Evolutionary conservation across 202 grass and related monocot genomes (phyloP).

Genomic region (Zoysia matrella): DNA sequence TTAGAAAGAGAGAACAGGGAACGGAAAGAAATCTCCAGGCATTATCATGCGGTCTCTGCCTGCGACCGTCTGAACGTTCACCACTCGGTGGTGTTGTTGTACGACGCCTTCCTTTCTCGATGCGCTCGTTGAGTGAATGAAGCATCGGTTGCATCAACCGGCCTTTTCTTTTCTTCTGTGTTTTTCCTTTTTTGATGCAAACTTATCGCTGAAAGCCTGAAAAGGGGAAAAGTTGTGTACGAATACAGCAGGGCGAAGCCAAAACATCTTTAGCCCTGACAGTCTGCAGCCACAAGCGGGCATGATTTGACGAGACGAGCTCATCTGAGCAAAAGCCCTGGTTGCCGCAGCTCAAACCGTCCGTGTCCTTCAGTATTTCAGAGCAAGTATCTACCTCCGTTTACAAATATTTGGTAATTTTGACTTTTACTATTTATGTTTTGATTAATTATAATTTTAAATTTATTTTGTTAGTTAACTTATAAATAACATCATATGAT

Average conservation of each 20-base stretch:
- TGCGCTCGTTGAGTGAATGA: constrained; percentile 38
- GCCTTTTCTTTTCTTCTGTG: background rate
- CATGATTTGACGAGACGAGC: constrained; percentile 29
- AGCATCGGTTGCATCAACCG: constrained; percentile 30
- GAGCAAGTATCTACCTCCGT: background rate
- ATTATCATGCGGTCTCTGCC: background rate
- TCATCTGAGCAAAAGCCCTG: background rate
- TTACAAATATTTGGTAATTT: too few species aligned
- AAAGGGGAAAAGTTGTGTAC: constrained; percentile 14
- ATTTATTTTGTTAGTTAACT: too few species aligned
- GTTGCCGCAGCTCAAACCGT: background rate
- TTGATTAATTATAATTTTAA: too few species aligned
- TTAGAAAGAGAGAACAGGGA: background rate
- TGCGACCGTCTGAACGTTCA: constrained; percentile 15
- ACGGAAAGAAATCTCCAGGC: background rate
- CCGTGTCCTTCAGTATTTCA: background rate
- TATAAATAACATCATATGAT: too few species aligned
- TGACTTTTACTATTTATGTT: too few species aligned
- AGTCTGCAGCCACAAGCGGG: constrained; percentile 1
- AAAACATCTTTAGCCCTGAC: constrained; percentile 38
- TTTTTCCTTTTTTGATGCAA: constrained; percentile 15
- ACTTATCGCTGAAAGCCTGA: constrained; percentile 22
- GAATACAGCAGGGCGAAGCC: constrained; percentile 28
- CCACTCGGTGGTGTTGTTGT: constrained; percentile 15
- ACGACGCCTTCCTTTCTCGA: background rate